A percentile compares a stretch with the other conserved stretches of the same genome.
Evolutionary conservation across 306 rosid genomes (phyloP).

Genomic region (Cucurbita maxima): DNA sequence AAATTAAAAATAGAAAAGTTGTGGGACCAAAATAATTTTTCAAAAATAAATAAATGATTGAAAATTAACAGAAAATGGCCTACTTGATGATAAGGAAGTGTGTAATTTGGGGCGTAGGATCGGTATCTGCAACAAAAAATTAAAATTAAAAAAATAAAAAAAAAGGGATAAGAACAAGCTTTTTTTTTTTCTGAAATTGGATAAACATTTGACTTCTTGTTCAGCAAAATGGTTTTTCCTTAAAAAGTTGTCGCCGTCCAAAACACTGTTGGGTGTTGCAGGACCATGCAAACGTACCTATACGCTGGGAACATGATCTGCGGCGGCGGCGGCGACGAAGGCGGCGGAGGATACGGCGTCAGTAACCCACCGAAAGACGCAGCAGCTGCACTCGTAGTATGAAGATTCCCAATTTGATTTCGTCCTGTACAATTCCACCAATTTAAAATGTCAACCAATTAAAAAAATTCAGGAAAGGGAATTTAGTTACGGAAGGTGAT

Average conservation of each 20-base stretch:
- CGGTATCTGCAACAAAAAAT: not conserved
- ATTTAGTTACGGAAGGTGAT: too few species aligned
- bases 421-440: not conserved
- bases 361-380: not conserved
- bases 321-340: not conserved
- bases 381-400: not conserved
- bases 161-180: not conserved
- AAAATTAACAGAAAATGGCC: not conserved
- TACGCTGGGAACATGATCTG: not conserved
- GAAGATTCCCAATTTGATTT: not conserved
- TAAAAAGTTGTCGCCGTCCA: not conserved
- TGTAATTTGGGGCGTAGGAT: not conserved
- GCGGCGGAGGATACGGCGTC: not conserved
- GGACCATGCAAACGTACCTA: not conserved
- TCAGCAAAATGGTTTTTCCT: not conserved
- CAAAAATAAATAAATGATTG: too few species aligned
- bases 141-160: not conserved
- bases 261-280: not conserved
- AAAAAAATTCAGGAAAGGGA: too few species aligned
- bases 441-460: too few species aligned
- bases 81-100: not conserved
- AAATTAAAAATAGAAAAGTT: not conserved
- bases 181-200: not conserved
- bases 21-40: not conserved
- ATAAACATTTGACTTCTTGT: constrained; percentile 1